A percentile compares a stretch with the other conserved stretches of the same genome.
Evolutionary conservation across 768 basidiomycete species (phyloP).

Genomic region (Galerina marginata): DNA sequence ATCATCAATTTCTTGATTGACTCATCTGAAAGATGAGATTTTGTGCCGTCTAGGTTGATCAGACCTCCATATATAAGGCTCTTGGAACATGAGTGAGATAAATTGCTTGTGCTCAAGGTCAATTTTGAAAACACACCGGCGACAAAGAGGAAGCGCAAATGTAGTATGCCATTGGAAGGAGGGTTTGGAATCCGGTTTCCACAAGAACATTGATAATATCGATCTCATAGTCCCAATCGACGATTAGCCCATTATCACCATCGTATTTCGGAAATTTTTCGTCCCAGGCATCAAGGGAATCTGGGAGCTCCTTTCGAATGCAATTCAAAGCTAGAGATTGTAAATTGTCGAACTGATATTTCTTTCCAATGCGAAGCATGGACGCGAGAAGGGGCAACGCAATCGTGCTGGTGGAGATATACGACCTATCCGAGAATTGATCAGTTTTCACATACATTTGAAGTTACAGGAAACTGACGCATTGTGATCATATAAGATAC

Average conservation of each 20-base stretch:
- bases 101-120: too few relatives aligned
- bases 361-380: slow-evolving; percentile 9
- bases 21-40: background rate
- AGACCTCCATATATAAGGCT: background rate
- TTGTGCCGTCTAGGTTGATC: background rate
- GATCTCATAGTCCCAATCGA: background rate
- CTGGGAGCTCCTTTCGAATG: background rate
- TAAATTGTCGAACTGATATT: background rate
- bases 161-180: background rate
- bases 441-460: background rate
- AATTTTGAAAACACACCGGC: background rate
- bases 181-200: background rate
- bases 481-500: background rate
- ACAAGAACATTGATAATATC: background rate
- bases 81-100: background rate
- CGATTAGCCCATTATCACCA: too few relatives aligned
- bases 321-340: background rate
- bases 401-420: background rate
- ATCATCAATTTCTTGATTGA: background rate
- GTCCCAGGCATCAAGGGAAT: background rate
- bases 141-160: background rate
- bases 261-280: background rate
- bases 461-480: background rate
- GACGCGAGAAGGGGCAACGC: background rate
- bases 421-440: too few relatives aligned